Conservation (phyloP, 2,329 filamentous ascomycete species). For the Chrysosporium keratinophilum region DNA sequence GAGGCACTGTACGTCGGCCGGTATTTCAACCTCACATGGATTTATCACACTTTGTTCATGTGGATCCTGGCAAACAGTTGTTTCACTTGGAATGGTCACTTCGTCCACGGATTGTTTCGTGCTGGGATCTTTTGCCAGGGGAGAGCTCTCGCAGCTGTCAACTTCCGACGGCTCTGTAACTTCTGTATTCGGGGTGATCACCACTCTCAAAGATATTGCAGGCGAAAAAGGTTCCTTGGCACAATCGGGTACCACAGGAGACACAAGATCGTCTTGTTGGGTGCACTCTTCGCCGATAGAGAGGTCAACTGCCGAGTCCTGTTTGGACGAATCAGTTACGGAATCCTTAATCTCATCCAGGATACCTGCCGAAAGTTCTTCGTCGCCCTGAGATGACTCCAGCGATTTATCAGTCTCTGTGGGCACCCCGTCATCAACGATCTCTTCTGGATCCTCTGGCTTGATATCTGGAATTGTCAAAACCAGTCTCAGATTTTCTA, state of each 20-base stretch:
- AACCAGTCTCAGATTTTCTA: neutral
- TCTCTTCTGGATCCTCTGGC: neutral
- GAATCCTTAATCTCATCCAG: neutral
- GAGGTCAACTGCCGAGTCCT: constrained; percentile 14
- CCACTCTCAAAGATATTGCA: neutral
- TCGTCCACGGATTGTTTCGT: neutral
- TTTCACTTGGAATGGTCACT: neutral
- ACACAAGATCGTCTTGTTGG: neutral
- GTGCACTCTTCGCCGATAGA: neutral
- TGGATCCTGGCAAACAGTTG: neutral
- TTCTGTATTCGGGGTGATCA: neutral
- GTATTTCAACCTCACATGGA: constrained; percentile 8
- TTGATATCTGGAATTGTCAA: neutral
- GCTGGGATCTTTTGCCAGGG: neutral
- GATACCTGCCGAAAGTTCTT: neutral
- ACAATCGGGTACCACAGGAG: neutral
- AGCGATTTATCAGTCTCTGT: neutral
- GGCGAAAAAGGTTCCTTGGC: neutral
- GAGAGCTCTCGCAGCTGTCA: neutral
- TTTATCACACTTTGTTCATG: neutral
- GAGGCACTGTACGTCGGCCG: constrained; percentile 4
- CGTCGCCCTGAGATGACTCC: neutral
- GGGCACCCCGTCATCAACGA: neutral
- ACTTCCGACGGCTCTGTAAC: neutral
- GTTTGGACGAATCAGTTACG: constrained; percentile 10